Percentiles rank a stretch among this genome's conserved stretches.
Conservation (phyloP, 1,139 yeast species). For the Taphrina deformans region DNA sequence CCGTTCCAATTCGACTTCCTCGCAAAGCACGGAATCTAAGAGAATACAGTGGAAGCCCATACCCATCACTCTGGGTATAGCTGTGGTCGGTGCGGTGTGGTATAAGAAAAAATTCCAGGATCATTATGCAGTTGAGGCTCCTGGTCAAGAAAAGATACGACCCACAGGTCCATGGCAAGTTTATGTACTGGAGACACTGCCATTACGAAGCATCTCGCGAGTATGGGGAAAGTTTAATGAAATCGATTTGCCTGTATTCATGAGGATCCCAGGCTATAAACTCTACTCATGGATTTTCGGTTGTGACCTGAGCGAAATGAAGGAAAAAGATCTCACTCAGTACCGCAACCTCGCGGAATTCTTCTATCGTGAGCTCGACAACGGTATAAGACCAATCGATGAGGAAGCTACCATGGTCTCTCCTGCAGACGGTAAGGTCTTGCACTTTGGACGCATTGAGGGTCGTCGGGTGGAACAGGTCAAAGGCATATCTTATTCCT, state of each 20-base stretch:
- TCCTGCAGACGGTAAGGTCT: slow-evolving; percentile 90
- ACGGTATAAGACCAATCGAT: slow-evolving; percentile 78
- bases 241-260: slow-evolving; percentile 80
- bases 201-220: slow-evolving; percentile 85
- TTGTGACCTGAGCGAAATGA: slow-evolving; percentile 85
- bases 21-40: not conserved
- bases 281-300: slow-evolving; percentile 81
- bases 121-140: slow-evolving; percentile 17
- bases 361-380: slow-evolving; percentile 77
- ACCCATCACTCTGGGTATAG: slow-evolving; percentile 36
- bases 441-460: slow-evolving; percentile 76
- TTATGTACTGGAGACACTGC: slow-evolving; percentile 84
- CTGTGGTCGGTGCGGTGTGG: slow-evolving; percentile 34
- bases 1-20: not conserved
- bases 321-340: slow-evolving; percentile 70
- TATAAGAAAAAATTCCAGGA: slow-evolving; percentile 27
- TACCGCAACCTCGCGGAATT: slow-evolving; percentile 85
- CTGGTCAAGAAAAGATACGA: slow-evolving; percentile 35
- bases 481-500: slow-evolving; percentile 90
- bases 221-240: slow-evolving; percentile 92
- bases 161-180: slow-evolving; percentile 47
- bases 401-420: slow-evolving; percentile 62
- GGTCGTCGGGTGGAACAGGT: slow-evolving; percentile 86
- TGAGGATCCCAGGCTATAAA: slow-evolving; percentile 77
- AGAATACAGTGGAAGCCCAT: slow-evolving; percentile 34